Base-by-base conservation (phyloP, 1,284 basidiomycete species). In the Takashimella tepidaria region DNA sequence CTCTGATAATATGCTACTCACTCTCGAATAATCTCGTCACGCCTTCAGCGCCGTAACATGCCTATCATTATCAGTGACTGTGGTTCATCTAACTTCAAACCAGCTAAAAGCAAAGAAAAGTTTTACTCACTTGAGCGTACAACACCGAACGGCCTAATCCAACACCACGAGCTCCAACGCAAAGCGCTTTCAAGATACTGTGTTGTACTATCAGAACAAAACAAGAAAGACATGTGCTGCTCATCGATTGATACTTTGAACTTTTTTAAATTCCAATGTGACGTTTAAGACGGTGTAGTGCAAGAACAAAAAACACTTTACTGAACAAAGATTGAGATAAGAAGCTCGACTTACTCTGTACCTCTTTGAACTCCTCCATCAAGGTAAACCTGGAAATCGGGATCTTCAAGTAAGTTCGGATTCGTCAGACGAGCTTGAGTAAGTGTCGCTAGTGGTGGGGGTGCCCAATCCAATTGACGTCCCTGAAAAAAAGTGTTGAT, bases 311-410 rank as follows among this genome's bases (percentile, higher is more conserved):
- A n/a, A n/a, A n/a, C n/a, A n/a, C n/a, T n/a, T n/a, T n/a, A n/a
- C n/a, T n/a, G n/a, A n/a, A n/a, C n/a, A n/a, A n/a, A n/a, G n/a
- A n/a, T n/a, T n/a, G n/a, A n/a, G n/a, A 3, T 10, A 24, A 8
- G 19, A 26, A 4, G 1, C 1, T 10, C 4, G 19, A 51, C 49
- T 22, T 16, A 52, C 50, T 72, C 70, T 0, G 68, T 69, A 3
- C 76, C 77, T 11, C 76, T 51, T 22, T 72, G 58, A 22, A 77
- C 66, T 4, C 77, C 76, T 3, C 77, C 76, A 48, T 78, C 77
- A 45, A 76, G 58, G 44, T 69, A 77, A 19, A 79, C 66, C 48
- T 78, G 74, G 51, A 74, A 60, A 16, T 26, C 22, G 1, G 19
- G 22, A 26, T 61, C 57, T n/a, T 66, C 50, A 8, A 74, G 56